Percentiles rank a stretch among this genome's conserved stretches.
Conservation (phyloP, 306 rosid species). For the Medicago truncatula region DNA sequence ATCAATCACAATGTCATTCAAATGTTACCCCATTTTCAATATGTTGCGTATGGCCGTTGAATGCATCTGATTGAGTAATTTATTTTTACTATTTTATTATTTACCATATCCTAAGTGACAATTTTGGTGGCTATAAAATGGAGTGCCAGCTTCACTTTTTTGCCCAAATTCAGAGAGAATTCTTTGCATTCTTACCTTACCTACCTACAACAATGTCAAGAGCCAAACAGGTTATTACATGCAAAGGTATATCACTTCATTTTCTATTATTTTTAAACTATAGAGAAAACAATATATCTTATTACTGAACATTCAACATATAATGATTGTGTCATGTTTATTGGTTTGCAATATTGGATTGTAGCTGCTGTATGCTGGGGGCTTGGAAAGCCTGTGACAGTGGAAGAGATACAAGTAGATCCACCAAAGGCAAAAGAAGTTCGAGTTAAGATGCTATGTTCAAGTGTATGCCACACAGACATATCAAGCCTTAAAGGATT, state of each 20-base stretch:
- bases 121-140: constrained; percentile 7
- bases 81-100: too few relatives aligned
- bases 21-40: too few relatives aligned
- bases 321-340: not conserved
- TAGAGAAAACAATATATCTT: not conserved
- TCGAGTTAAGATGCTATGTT: constrained; percentile 61
- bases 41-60: too few relatives aligned
- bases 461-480: constrained; percentile 68
- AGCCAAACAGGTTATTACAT: constrained; percentile 35
- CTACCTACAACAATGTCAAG: constrained; percentile 4
- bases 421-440: constrained; percentile 61
- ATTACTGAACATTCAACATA: too few relatives aligned
- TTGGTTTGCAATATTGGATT: not conserved
- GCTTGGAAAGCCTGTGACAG: constrained; percentile 38
- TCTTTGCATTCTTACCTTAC: not conserved
- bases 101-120: not conserved
- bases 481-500: constrained; percentile 44
- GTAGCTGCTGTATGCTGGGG: constrained; percentile 70
- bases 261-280: not conserved
- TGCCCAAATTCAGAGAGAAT: not conserved
- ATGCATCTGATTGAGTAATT: too few relatives aligned
- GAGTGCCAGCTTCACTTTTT: not conserved
- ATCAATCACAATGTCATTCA: too few relatives aligned
- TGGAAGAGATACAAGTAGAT: constrained; percentile 65
- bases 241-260: constrained; percentile 36